A percentile compares a stretch with the other conserved stretches of the same genome.
Conservation (phyloP, 768 basidiomycete genomes). For the Panus rudis region DNA sequence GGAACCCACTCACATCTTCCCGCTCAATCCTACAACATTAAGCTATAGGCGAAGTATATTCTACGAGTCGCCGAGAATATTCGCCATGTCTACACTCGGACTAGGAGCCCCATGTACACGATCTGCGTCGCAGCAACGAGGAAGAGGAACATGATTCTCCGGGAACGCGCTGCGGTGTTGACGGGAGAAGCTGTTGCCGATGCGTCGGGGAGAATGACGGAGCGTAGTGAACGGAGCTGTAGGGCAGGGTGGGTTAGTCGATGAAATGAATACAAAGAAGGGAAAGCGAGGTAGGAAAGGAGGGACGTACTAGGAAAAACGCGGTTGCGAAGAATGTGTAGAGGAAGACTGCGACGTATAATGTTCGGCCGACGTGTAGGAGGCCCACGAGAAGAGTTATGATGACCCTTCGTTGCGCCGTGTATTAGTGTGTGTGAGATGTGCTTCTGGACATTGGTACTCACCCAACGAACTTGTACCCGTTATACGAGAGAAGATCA, state of each 20-base stretch:
- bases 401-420: slow-evolving; percentile 58
- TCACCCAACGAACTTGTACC: slow-evolving; percentile 98
- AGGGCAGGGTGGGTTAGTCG: too few species aligned
- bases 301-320: slow-evolving; percentile 76
- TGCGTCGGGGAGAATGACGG: slow-evolving; percentile 83
- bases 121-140: slow-evolving; percentile 77
- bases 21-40: too few species aligned
- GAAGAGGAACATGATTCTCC: slow-evolving; percentile 86
- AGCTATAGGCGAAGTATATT: too few species aligned
- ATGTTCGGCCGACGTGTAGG: slow-evolving; percentile 48
- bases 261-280: not conserved
- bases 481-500: slow-evolving; percentile 86
- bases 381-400: slow-evolving; percentile 69
- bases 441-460: not conserved
- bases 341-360: slow-evolving; percentile 67
- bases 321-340: slow-evolving; percentile 88
- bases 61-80: too few species aligned
- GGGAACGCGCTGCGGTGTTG: slow-evolving; percentile 67
- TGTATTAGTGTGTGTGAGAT: not conserved
- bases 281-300: not conserved
- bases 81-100: too few species aligned
- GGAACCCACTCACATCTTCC: too few species aligned
- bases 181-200: slow-evolving; percentile 52
- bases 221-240: slow-evolving; percentile 88
- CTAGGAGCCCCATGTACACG: slow-evolving; percentile 79